phyloP scores from a whole-genome alignment of 192 early-diverging fungal genomes.

The Coemansia sp. region DNA sequence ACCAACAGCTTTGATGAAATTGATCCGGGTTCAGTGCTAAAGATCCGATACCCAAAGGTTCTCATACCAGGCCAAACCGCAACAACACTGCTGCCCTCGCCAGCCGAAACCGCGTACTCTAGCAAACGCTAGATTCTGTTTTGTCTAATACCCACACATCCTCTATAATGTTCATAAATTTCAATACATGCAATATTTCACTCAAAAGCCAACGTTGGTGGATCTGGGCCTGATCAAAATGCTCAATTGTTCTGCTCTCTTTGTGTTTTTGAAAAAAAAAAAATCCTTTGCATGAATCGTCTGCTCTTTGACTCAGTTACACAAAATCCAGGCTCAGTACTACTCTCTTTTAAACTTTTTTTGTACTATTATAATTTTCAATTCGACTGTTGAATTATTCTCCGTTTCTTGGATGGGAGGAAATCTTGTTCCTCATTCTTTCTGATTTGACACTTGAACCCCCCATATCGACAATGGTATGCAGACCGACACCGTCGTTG shows the following conservation, averaged over 20 bases:
- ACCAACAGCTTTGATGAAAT: constrained; percentile 45
- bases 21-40: constrained; percentile 34
- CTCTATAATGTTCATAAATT: neutral
- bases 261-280: too few relatives aligned
- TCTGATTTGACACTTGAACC: neutral
- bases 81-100: constrained; percentile 39
- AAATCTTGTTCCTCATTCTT: neutral
- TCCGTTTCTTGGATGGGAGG: too few relatives aligned
- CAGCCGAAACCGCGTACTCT: constrained; percentile 41
- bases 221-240: neutral
- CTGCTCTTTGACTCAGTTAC: too few relatives aligned
- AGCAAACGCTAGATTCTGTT: constrained; percentile 4
- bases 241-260: neutral
- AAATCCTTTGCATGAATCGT: too few relatives aligned
- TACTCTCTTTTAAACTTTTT: too few relatives aligned
- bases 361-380: too few relatives aligned
- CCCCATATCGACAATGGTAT: neutral
- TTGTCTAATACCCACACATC: neutral
- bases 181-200: neutral
- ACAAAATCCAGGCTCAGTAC: too few relatives aligned
- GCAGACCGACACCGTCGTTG: neutral
- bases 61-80: constrained; percentile 10
- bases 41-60: constrained; percentile 40
- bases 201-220: neutral
- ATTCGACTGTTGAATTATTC: too few relatives aligned